phyloP scores from a whole-genome alignment of 495 filamentous ascomycete species.

The Tuber calosporum region DNA sequence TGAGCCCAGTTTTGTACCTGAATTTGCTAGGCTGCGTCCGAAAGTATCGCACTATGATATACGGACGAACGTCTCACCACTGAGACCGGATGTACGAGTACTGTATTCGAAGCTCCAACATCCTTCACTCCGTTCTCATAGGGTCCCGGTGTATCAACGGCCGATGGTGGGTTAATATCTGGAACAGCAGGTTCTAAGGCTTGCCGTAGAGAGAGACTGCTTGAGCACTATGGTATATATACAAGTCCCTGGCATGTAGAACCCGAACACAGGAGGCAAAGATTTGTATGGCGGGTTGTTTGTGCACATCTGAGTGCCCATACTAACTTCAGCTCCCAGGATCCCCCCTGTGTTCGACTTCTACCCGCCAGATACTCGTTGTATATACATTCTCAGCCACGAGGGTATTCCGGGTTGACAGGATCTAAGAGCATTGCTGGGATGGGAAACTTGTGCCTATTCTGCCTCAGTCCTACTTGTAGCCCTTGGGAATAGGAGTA shows the following conservation, averaged over 20 bases:
- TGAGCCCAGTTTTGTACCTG: neutral
- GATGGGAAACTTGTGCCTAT: neutral
- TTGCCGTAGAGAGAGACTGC: neutral
- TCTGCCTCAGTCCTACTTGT: neutral
- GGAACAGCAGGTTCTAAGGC: neutral
- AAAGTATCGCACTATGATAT: neutral
- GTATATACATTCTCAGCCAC: neutral
- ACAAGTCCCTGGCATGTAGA: no score
- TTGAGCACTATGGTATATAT: neutral
- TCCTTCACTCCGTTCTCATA: neutral
- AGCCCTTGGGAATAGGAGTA: neutral
- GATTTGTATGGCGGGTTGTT: no score
- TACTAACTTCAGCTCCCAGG: no score
- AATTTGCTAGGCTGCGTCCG: neutral
- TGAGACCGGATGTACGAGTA: neutral
- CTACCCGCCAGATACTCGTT: no score
- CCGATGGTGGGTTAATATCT: neutral
- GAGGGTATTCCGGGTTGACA: neutral
- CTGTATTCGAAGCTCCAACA: neutral
- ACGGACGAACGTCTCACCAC: neutral
- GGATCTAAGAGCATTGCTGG: neutral
- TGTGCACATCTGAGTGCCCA: no score
- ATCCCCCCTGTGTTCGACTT: no score
- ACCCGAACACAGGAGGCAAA: no score
- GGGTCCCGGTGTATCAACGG: neutral